Evolutionary conservation across 768 basidiomycete species (phyloP).

Genomic region (Boletus sensibilis): DNA sequence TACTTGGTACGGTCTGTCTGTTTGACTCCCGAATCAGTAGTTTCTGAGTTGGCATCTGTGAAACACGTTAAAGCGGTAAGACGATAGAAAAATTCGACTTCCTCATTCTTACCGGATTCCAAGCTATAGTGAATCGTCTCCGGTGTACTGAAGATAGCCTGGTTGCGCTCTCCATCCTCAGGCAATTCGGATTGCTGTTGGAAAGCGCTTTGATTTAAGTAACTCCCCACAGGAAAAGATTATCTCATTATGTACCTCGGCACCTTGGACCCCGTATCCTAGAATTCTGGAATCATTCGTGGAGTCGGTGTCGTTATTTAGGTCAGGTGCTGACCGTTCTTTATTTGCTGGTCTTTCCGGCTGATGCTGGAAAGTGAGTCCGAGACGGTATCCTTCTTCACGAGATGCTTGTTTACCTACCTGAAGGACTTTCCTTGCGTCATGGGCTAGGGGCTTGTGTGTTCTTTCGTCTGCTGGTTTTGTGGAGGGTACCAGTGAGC

Average conservation of each 20-base stretch:
- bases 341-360: not conserved
- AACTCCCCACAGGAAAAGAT: not conserved
- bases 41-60: not conserved
- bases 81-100: not conserved
- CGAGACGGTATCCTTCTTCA: not conserved
- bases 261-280: not conserved
- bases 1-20: not conserved
- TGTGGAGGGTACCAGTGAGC: not conserved
- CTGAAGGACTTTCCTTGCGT: not conserved
- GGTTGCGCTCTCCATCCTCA: no score
- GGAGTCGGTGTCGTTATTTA: not conserved
- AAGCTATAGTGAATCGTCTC: not conserved
- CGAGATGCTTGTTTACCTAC: not conserved
- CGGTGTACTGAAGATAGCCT: not conserved
- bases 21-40: not conserved
- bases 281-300: not conserved
- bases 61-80: not conserved
- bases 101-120: not conserved
- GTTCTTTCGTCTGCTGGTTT: not conserved
- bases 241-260: not conserved
- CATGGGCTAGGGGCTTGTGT: not conserved
- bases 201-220: not conserved
- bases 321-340: not conserved
- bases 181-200: not conserved
- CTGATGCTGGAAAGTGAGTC: not conserved